These are phyloP conservation scores for Daldinia bambusicola DNA, from an alignment of 495 filamentous ascomycete genomes.

Conservation along the genomic window DNA sequence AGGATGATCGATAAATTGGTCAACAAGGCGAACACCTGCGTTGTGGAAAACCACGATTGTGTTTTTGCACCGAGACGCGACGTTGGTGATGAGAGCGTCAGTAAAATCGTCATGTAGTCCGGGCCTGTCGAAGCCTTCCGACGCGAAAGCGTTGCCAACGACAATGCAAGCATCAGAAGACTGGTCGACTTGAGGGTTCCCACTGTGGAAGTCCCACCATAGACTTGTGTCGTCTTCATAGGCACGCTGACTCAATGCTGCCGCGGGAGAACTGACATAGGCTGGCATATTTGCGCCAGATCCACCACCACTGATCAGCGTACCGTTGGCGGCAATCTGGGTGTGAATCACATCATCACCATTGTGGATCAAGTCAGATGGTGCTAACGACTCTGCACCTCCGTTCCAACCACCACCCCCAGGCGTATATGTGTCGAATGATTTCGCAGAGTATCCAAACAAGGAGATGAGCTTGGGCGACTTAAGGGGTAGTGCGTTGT, in stretches of 20 bases:
- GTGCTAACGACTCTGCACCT: constrained; percentile 48
- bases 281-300: constrained; percentile 67
- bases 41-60: constrained; percentile 73
- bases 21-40: constrained; percentile 66
- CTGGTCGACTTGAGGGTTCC: constrained; percentile 53
- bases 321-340: constrained; percentile 60
- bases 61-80: constrained; percentile 66
- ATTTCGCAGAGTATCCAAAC: constrained; percentile 63
- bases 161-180: constrained; percentile 73
- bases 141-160: constrained; percentile 69
- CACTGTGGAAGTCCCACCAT: constrained; percentile 60
- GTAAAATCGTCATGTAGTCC: constrained; percentile 61
- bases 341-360: constrained; percentile 45
- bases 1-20: constrained; percentile 67
- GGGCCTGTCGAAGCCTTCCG: constrained; percentile 63
- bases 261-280: constrained; percentile 65
- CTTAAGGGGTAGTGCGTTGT: constrained; percentile 65
- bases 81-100: constrained; percentile 65
- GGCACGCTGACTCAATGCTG: constrained; percentile 65
- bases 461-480: constrained; percentile 58
- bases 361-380: constrained; percentile 50
- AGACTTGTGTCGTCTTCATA: constrained; percentile 65
- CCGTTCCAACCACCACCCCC: constrained; percentile 40
- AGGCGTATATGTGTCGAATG: constrained; percentile 54
- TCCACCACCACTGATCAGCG: constrained; percentile 67